Percentiles rank a stretch among this genome's conserved stretches.
Evolutionary conservation across 805 yeast species (phyloP).

Genomic region (Hemisphaericaspora nanyangensis): DNA sequence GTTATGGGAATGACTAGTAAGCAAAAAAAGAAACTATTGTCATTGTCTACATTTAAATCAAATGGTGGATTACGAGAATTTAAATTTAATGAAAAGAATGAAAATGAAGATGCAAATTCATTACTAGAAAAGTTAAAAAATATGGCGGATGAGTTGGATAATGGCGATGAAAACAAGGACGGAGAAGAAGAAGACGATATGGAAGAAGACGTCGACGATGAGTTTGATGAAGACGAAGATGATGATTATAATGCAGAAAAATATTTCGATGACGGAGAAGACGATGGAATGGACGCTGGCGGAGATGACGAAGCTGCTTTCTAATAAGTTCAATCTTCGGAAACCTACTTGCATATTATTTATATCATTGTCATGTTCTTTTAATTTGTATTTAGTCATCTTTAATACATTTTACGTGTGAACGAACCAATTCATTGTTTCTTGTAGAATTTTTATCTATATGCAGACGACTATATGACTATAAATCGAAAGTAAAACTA

Average conservation of each 20-base stretch:
- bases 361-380: no score
- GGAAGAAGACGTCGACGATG: conserved; percentile 62
- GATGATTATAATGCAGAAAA: conserved; percentile 78
- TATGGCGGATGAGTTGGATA: conserved; percentile 44
- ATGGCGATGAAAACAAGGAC: conserved; percentile 32
- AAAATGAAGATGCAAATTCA: conserved; percentile 33
- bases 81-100: conserved; percentile 23
- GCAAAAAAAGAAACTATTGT: conserved; percentile 47
- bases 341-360: background rate
- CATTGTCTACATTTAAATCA: conserved; percentile 34
- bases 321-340: no score
- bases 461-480: conserved; percentile 3
- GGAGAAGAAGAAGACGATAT: conserved; percentile 41
- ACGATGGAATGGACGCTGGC: conserved; percentile 56
- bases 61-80: conserved; percentile 37
- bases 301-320: conserved; percentile 74
- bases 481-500: conserved; percentile 30
- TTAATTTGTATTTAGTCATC: no score
- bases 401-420: no score
- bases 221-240: conserved; percentile 69
- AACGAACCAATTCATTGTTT: no score
- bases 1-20: conserved; percentile 64
- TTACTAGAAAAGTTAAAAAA: conserved; percentile 40
- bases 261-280: conserved; percentile 71
- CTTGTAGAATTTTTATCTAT: no score